These are phyloP conservation scores for Begonia fuchsioides DNA, from an alignment of 306 rosid species.

Conservation along the genomic window DNA sequence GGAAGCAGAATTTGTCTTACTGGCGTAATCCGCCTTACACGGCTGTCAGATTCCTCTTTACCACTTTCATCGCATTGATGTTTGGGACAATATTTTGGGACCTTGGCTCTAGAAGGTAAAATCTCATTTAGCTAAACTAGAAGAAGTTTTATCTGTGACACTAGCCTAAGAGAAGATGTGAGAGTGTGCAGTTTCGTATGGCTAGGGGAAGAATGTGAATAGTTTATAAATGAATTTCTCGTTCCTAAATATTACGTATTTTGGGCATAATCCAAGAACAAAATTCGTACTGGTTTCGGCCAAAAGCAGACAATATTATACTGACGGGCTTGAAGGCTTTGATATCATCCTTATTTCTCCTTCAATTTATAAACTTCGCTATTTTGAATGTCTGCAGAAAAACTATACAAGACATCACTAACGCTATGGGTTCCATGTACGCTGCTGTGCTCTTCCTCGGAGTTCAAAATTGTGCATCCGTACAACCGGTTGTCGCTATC, in stretches of 20 bases:
- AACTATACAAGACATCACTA: conserved; percentile 21
- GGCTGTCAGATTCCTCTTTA: conserved; percentile 28
- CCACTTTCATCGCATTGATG: conserved; percentile 25
- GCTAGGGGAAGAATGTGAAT: no score
- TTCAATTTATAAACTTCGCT: background rate
- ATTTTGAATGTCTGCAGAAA: conserved; percentile 9
- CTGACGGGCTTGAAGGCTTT: no score
- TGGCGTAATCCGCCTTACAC: conserved; percentile 34
- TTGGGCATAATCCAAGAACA: no score
- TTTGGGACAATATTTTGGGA: conserved; percentile 36
- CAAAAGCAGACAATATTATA: no score
- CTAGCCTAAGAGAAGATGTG: no score
- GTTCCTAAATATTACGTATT: no score
- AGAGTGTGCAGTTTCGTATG: no score
- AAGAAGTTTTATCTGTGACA: background rate
- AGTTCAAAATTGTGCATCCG: conserved; percentile 20
- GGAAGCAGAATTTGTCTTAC: conserved; percentile 47
- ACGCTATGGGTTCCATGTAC: conserved; percentile 33
- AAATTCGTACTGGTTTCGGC: no score
- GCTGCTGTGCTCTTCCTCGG: conserved; percentile 27
- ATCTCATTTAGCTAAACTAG: background rate
- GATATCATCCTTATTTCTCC: no score
- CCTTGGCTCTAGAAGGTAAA: conserved; percentile 28
- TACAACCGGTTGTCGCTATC: conserved; percentile 28
- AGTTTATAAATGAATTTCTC: no score